phyloP scores from a whole-genome alignment of 345 rosid species.

The Brassica juncea region DNA sequence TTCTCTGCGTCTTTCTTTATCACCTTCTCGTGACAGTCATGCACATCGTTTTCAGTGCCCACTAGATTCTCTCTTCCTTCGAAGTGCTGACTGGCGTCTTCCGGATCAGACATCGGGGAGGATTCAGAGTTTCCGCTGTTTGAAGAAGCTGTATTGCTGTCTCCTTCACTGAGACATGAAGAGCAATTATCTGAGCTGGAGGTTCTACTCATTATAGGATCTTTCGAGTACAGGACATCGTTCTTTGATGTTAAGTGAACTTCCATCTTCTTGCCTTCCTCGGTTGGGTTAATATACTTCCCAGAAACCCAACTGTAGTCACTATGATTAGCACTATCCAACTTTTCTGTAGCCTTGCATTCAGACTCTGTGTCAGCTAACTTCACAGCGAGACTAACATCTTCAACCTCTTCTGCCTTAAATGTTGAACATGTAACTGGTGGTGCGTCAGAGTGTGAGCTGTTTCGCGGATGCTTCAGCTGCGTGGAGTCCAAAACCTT shows the following conservation, averaged over 20 bases:
- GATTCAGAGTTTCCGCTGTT: slow-evolving; percentile 67
- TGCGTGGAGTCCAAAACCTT: slow-evolving; percentile 87
- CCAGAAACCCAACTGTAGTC: slow-evolving; percentile 33
- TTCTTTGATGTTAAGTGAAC: slow-evolving; percentile 40
- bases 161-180: slow-evolving; percentile 86
- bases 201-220: slow-evolving; percentile 52
- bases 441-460: slow-evolving; percentile 60
- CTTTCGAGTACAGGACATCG: slow-evolving; percentile 29
- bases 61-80: slow-evolving; percentile 54
- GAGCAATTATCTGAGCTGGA: slow-evolving; percentile 88
- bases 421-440: slow-evolving; percentile 38
- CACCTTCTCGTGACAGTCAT: slow-evolving; percentile 44
- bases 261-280: slow-evolving; percentile 47
- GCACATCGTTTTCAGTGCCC: slow-evolving; percentile 44
- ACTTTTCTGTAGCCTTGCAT: slow-evolving; percentile 49
- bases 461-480: slow-evolving; percentile 61
- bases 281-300: slow-evolving; percentile 26
- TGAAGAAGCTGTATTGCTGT: slow-evolving; percentile 69
- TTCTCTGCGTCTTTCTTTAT: slow-evolving; percentile 15
- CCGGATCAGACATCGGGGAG: slow-evolving; percentile 84
- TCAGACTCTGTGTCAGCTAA: slow-evolving; percentile 46
- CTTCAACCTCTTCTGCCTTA: slow-evolving; percentile 42
- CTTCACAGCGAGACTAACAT: slow-evolving; percentile 37
- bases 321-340: slow-evolving; percentile 42
- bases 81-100: slow-evolving; percentile 68